Conservation (phyloP, 2,329 filamentous ascomycete genomes). For the Trichoderma simmonsii region DNA sequence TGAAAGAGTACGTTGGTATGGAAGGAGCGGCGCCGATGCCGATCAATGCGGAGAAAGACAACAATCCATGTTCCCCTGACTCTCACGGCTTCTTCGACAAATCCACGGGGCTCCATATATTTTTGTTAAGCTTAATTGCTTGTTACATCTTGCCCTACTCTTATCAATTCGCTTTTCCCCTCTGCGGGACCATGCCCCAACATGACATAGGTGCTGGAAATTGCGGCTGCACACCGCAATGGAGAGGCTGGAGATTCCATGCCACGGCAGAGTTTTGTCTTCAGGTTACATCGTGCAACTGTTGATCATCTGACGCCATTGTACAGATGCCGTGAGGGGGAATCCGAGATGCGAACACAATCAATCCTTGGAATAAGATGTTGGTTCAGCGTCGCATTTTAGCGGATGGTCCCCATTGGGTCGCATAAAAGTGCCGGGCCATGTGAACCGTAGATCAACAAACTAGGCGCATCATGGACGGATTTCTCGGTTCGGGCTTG, state of each 20-base stretch:
- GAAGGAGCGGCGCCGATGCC: background rate
- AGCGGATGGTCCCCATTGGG: background rate
- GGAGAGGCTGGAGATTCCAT: background rate
- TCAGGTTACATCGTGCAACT: conserved; percentile 13
- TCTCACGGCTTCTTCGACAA: background rate
- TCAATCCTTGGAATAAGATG: background rate
- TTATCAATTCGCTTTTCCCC: background rate
- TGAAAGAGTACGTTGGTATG: background rate
- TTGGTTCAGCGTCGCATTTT: background rate
- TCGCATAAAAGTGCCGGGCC: background rate
- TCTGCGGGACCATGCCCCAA: background rate
- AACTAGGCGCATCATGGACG: background rate
- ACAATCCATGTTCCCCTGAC: background rate
- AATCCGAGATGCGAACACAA: background rate
- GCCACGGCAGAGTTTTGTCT: background rate
- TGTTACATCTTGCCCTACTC: background rate
- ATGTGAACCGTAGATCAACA: background rate
- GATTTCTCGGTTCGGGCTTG: background rate
- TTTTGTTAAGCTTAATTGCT: conserved; percentile 3
- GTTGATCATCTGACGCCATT: conserved; percentile 16
- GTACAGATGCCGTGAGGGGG: conserved; percentile 5
- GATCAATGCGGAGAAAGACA: conserved; percentile 18
- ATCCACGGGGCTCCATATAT: conserved; percentile 2
- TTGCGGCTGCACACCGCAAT: background rate
- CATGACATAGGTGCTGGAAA: background rate